A percentile compares a stretch with the other conserved stretches of the same genome.
These are phyloP conservation scores for Lachnellula cervina DNA, from an alignment of 2,329 filamentous ascomycete genomes.

Conservation along the genomic window DNA sequence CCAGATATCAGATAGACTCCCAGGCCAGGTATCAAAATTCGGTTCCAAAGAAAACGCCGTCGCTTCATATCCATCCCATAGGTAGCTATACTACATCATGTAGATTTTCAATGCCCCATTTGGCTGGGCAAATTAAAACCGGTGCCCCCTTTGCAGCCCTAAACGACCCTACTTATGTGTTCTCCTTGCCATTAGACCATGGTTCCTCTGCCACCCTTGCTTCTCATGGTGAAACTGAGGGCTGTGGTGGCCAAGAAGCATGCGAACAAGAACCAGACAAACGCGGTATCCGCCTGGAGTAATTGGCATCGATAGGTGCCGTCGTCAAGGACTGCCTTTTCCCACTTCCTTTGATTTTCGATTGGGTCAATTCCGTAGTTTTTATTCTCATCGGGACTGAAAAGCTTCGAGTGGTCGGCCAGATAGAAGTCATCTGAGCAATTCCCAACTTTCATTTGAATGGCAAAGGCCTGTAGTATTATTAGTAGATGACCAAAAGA, in stretches of 20 bases:
- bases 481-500: neutral
- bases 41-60: neutral
- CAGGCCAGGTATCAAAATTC: neutral
- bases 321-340: constrained; percentile 1
- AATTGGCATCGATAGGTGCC: constrained; percentile 14
- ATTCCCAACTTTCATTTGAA: constrained; percentile 19
- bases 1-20: neutral
- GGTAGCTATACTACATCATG: too few relatives aligned
- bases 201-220: constrained; percentile 6
- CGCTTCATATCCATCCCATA: neutral
- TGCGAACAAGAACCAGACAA: constrained; percentile 24
- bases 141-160: neutral
- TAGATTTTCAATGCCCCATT: neutral
- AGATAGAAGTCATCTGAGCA: constrained; percentile 16
- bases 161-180: neutral
- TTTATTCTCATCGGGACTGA: constrained; percentile 6
- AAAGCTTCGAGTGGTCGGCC: constrained; percentile 5
- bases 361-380: neutral
- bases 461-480: constrained; percentile 22
- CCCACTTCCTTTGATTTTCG: neutral
- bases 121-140: neutral
- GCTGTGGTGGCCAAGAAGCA: constrained; percentile 14
- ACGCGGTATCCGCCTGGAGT: constrained; percentile 21
- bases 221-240: constrained; percentile 9
- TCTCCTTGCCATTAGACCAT: constrained; percentile 12